A percentile compares a stretch with the other conserved stretches of the same genome.
These are phyloP conservation scores for Heteromeles arbutifolia DNA, from an alignment of 306 rosid species.

Conservation along the genomic window DNA sequence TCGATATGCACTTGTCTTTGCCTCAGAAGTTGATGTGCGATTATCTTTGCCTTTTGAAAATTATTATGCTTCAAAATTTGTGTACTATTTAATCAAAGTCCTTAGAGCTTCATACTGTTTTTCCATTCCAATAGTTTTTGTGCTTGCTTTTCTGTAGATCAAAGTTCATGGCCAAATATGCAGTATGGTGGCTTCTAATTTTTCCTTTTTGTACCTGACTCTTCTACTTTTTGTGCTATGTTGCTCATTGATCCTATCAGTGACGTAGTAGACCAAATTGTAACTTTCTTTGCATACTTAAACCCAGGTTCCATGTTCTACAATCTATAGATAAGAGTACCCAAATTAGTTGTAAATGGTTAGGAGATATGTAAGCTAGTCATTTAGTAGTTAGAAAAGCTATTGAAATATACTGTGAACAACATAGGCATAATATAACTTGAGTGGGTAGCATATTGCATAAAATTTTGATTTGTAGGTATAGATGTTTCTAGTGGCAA, in stretches of 20 bases:
- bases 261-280: not conserved
- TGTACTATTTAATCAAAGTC: not conserved
- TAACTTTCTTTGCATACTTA: not conserved
- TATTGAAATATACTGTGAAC: too few species aligned
- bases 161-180: not conserved
- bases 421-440: too few species aligned
- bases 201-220: not conserved
- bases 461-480: not conserved
- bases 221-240: not conserved
- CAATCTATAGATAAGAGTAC: not conserved
- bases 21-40: not conserved
- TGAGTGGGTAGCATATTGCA: not conserved
- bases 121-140: not conserved
- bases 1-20: too few species aligned
- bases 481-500: not conserved
- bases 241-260: not conserved
- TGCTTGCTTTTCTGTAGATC: not conserved
- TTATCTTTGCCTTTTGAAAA: not conserved
- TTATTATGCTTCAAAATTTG: not conserved
- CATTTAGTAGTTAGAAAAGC: too few species aligned
- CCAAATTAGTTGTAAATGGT: not conserved
- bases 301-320: not conserved
- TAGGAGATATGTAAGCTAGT: too few species aligned
- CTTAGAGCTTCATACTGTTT: not conserved
- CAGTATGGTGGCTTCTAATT: not conserved